These are phyloP conservation scores for Rhizophora apiculata DNA, from an alignment of 345 rosid species.

Conservation along the genomic window DNA sequence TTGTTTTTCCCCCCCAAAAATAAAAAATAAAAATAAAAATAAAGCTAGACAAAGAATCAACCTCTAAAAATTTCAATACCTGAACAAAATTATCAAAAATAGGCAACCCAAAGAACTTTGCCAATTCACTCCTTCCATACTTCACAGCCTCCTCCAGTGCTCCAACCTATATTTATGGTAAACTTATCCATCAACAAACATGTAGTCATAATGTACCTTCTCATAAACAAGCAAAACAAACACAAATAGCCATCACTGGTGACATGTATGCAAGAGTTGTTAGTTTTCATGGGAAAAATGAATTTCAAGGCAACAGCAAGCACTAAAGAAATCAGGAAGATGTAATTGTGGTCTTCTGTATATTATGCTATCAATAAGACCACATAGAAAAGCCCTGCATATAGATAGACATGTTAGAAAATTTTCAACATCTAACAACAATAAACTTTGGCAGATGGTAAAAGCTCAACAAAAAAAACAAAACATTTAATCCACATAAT, in stretches of 20 bases:
- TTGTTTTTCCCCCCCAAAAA: not conserved
- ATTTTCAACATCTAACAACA: not conserved
- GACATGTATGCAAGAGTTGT: not conserved
- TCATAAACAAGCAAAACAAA: not conserved
- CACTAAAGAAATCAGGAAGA: not conserved
- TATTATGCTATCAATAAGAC: no score
- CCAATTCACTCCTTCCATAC: constrained; percentile 71
- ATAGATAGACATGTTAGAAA: not conserved
- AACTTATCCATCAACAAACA: not conserved
- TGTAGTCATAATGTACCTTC: not conserved
- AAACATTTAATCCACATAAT: not conserved
- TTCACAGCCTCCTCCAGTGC: constrained; percentile 72
- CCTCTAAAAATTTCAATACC: constrained; percentile 36
- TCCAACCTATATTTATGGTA: constrained; percentile 46
- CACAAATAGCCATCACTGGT: not conserved
- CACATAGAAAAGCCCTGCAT: no score
- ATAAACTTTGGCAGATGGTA: not conserved
- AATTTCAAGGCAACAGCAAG: not conserved
- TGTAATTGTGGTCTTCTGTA: no score
- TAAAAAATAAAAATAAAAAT: not conserved
- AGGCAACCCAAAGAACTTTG: constrained; percentile 55
- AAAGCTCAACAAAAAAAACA: not conserved
- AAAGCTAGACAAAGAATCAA: not conserved
- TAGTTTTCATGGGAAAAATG: not conserved
- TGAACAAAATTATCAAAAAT: constrained; percentile 58